A percentile compares a stretch with the other conserved stretches of the same genome.
These are phyloP conservation scores for Blastobotrys niveus DNA, from an alignment of 1,139 yeast species.

Conservation along the genomic window DNA sequence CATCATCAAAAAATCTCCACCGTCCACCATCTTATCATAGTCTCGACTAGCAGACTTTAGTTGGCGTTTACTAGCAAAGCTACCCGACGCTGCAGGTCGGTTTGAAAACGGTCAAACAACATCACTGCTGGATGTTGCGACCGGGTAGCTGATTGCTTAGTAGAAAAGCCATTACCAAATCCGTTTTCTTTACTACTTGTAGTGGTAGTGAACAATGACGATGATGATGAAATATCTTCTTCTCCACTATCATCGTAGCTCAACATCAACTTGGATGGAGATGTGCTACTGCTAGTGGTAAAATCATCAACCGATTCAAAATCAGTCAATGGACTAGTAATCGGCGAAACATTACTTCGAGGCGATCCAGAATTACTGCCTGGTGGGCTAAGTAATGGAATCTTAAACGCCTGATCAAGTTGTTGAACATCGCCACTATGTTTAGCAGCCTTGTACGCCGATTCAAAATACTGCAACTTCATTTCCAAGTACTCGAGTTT, in stretches of 20 bases:
- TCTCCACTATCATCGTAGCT: no score
- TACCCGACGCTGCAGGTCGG: conserved; percentile 41
- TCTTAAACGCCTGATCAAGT: conserved; percentile 20
- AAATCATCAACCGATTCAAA: not conserved
- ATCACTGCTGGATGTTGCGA: conserved; percentile 45
- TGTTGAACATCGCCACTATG: conserved; percentile 29
- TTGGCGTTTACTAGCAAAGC: not conserved
- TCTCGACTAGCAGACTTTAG: no score
- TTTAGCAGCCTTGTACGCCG: conserved; percentile 24
- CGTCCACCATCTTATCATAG: no score
- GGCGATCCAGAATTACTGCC: not conserved
- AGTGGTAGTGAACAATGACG: no score
- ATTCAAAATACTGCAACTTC: not conserved
- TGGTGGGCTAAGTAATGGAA: not conserved
- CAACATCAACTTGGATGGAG: conserved; percentile 11
- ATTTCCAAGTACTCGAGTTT: not conserved
- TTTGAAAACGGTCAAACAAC: conserved; percentile 34
- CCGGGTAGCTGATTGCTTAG: no score
- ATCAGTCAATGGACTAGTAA: not conserved
- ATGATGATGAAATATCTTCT: no score
- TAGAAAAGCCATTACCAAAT: no score
- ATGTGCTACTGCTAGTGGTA: conserved; percentile 4
- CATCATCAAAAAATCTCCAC: not conserved
- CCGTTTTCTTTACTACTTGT: no score
- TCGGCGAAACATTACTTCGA: not conserved